Evolutionary conservation across 352 stramenopile genomes (phyloP).

Genomic region (Blastocystis sp.): DNA sequence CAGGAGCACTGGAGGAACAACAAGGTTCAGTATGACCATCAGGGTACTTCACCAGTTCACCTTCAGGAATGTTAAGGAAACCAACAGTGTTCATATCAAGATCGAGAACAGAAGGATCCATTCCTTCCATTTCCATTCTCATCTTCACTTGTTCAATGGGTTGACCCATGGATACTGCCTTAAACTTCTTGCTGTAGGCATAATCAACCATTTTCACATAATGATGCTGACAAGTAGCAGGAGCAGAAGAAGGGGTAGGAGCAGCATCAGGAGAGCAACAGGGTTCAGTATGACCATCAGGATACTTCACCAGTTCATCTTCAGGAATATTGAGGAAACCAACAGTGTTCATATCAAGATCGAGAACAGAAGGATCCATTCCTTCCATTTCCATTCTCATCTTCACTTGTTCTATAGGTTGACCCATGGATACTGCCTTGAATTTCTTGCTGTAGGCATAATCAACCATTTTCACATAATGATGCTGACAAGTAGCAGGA

Average conservation of each 20-base stretch:
- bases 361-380: conserved; percentile 72
- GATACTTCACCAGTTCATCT: not conserved
- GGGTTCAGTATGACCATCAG: conserved; percentile 33
- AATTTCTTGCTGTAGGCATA: conserved; percentile 37
- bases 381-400: conserved; percentile 77
- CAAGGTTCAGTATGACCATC: conserved; percentile 43
- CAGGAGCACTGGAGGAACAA: not conserved
- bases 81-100: conserved; percentile 41
- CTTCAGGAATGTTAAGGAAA: conserved; percentile 45
- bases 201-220: conserved; percentile 75
- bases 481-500: conserved; percentile 20
- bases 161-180: conserved; percentile 78
- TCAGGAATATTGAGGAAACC: conserved; percentile 32
- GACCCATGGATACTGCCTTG: conserved; percentile 72
- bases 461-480: conserved; percentile 46
- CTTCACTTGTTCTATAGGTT: conserved; percentile 76
- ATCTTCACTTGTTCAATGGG: conserved; percentile 76
- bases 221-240: conserved; percentile 18
- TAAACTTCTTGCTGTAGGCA: conserved; percentile 78
- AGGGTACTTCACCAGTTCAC: not conserved
- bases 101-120: conserved; percentile 43
- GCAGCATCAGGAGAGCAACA: not conserved
- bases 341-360: conserved; percentile 64
- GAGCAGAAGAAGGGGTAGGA: not conserved
- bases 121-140: conserved; percentile 72